Evolutionary conservation across 1,139 yeast species (phyloP).

Genomic region (Pichia sp.): DNA sequence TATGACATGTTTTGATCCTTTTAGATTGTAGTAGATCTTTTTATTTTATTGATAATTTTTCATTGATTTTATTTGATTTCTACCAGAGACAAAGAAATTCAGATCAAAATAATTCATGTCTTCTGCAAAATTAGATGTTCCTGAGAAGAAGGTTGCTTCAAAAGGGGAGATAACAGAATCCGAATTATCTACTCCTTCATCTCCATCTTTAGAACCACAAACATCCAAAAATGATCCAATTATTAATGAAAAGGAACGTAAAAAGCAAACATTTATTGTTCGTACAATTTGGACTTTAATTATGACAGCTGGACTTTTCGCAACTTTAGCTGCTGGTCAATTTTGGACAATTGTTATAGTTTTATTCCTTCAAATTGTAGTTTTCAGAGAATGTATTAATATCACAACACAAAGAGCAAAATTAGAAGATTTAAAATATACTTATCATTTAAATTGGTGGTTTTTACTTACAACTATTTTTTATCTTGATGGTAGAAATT

Average conservation of each 20-base stretch:
- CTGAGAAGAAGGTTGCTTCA: neutral
- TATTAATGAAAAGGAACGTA: constrained; percentile 48
- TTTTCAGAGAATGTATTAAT: constrained; percentile 86
- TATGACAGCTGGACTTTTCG: constrained; percentile 73
- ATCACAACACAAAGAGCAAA: constrained; percentile 81
- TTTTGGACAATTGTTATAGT: constrained; percentile 70
- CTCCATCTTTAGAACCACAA: neutral
- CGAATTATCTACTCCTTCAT: neutral
- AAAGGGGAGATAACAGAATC: no score
- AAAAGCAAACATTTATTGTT: constrained; percentile 76
- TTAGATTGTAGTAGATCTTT: no score
- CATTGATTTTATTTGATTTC: no score
- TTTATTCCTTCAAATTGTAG: constrained; percentile 66
- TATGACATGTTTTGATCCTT: no score
- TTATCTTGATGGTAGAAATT: constrained; percentile 80
- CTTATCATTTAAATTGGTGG: constrained; percentile 87
- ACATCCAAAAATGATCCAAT: constrained; percentile 9
- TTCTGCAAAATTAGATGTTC: neutral
- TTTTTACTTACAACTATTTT: constrained; percentile 73
- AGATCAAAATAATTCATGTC: no score
- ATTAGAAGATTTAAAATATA: constrained; percentile 70
- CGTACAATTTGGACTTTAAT: constrained; percentile 94
- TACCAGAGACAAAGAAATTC: no score
- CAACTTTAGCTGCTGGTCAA: constrained; percentile 80
- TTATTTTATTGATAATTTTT: no score